Evolutionary conservation across 1,284 basidiomycete species (phyloP), one percentile per base, ranked within the genome.

Genomic region (Golubevia sp.): DNA sequence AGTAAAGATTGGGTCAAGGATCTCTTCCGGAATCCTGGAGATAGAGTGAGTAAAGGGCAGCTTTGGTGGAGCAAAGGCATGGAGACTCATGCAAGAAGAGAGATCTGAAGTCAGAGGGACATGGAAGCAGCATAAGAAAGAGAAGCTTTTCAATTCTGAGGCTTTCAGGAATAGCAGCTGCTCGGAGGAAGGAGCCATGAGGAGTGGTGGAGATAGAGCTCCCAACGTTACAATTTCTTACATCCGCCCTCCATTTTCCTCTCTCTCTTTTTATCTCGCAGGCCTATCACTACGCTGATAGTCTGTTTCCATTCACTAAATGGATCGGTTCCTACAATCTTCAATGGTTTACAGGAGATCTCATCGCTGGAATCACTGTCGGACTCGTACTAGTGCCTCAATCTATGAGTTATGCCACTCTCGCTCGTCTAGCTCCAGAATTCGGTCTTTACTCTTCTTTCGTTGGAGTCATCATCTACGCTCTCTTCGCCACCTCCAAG

Each of bases 391-490:
- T 84, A 20, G 80, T 83, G 15, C 80, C 80, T 5, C 80, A 83
- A 66, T 78, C 76, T 25, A 85, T 88, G 75, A 87, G 87, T 3
- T 88, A 88, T 71, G 85, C 84, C 66, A 85, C 93, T 88, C 88
- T 99, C 68, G 96, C 96, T 1, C 90, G 90, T 0, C 89, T 99
- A 11, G 87, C 89, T 1, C 86, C 92, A 2, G 88, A 99, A 85
- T 98, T 93, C 80, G 97, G 97, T 71, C 88, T 98, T 7, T 98
- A 98, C 84, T 95, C 94, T 2, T 94, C 94, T 1, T 98, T 98
- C 81, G 89, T 97, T 74, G 95, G 93, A 21, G 91, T 91, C 20
- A 85, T 91, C 68, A 86, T 90, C 68, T 93, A 94, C 84, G 79
- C 76, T 57, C 67, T 83, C 60, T 83, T 83, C 30, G 80, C 80